Base-by-base conservation (phyloP, 225 moss, liverwort and hornwort genomes). In the Physcomitrium patens region DNA sequence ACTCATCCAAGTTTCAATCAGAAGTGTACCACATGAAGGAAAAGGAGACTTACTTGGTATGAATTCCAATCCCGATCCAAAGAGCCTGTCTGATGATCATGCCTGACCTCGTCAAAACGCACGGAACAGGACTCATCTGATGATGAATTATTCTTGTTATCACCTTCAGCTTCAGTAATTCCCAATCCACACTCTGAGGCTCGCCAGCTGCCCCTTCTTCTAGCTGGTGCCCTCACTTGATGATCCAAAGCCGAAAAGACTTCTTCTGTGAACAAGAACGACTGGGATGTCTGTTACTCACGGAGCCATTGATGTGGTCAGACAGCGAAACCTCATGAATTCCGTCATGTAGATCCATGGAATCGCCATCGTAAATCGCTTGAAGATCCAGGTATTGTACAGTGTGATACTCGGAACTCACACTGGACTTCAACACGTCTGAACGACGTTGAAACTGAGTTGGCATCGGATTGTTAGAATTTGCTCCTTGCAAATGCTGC, bases 181-280 rank as follows among this genome's bases (percentile, higher is more conserved):
- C 65, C 82, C 28, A 82, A 65, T 44, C 52, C 65, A 59, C 41
- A 8, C 1, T 74, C 70, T 14, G 74, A 44, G 41, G 13, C 13
- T 64, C 80, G 70, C 54, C 80, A 62, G 77, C 83, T 84, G 6
- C 84, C 83, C n/a, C 24, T 80, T 63, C 19, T 28, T 67, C 28
- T 77, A n/a, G 12, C 45, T 67, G 63, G 69, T 26, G 22, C 72
- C 49, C 61, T 46, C 64, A 22, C 67, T 74, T 52, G 57, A 58
- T 31, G 67, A 70, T 58, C 70, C n/a, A 70, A 4, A 59, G 22
- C 31, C 12, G 59, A 64, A 42, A 56, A 18, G 37, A 37, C 8
- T 58, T 63, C 76, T 54, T 74, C 77, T 57, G 46, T 41, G 70
- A 68, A 59, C 45, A 37, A 23, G 67, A 24, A 70, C 3, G 13